Evolutionary conservation across 495 filamentous ascomycete species (phyloP), one percentile per base, ranked within the genome.

Genomic region (Polyplosphaeria fusca): DNA sequence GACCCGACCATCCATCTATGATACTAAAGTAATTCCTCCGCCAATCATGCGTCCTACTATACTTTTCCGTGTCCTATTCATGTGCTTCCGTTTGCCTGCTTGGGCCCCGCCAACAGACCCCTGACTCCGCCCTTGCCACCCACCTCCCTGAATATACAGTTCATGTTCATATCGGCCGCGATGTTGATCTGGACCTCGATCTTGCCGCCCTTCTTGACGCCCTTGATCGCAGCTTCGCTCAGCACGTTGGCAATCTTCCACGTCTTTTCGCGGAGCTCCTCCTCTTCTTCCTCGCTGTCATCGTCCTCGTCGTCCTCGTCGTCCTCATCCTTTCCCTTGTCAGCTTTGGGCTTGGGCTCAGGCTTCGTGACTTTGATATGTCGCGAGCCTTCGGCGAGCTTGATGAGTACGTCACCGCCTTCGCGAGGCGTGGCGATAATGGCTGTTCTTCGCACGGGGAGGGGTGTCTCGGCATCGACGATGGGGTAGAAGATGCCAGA

Each of bases 131-230:
- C 84, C 74, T 94, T 89, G 27, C 83, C 86, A 50, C 91, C 91
- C 30, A 95, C 84, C 69, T 95, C 90, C 55, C 91, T 79, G 53
- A 85, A 85, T 22, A 89, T 86, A 64, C 95, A 77, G 55, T 85
- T 86, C 55, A 96, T 77, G 52, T 76, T 76, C 44, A 95, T 73
- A 70, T 96, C 91, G 16, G 79, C 79, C 38, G 78, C 81, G 52
- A 96, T 87, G 64, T 89, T 91, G 56, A 98, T 79, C 68, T 86
- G 92, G 43, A 97, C 83, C 79, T 97, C 93, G 58, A 97, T 84
- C 77, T 93, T 96, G 60, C 80, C 79, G 32, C 88, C 88, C 77
- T 91, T 91, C 82, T 88, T 89, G 52, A 91, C 82, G 53, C 78
- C 87, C 72, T 79, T 85, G 65, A 97, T 71, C 26, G 84, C 86